phyloP scores from a whole-genome alignment of 192 early-diverging fungal genomes.

The Podochytrium sp. region DNA sequence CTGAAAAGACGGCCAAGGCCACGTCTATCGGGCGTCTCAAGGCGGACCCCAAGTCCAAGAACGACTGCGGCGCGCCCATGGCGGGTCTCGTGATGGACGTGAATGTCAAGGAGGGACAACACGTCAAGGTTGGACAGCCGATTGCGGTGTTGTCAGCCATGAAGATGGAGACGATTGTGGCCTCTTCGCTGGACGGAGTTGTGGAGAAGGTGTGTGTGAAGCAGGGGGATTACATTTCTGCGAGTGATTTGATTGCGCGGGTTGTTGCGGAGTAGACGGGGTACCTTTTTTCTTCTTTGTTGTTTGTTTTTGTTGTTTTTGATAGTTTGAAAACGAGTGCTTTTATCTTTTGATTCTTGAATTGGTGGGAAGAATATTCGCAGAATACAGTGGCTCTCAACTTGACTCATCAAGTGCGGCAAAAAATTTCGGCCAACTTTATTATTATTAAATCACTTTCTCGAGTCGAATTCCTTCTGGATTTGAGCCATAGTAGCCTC shows the following conservation, averaged over 20 bases:
- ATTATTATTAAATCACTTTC: too few species aligned
- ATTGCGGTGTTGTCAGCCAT: conserved; percentile 94
- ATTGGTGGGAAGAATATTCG: too few species aligned
- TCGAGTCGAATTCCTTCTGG: too few species aligned
- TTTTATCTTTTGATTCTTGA: too few species aligned
- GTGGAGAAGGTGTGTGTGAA: conserved; percentile 73
- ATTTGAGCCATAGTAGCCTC: too few species aligned
- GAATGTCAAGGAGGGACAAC: conserved; percentile 77
- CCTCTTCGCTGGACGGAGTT: conserved; percentile 72
- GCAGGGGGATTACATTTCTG: conserved; percentile 76
- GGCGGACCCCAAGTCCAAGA: conserved; percentile 76
- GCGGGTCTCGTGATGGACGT: conserved; percentile 93
- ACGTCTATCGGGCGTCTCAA: conserved; percentile 57
- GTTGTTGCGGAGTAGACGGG: too few species aligned
- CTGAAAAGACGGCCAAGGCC: conserved; percentile 20
- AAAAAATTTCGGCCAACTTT: too few species aligned
- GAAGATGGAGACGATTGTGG: conserved; percentile 92
- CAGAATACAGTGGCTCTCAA: too few species aligned
- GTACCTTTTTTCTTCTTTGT: conserved; percentile 11
- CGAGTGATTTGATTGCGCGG: conserved; percentile 81
- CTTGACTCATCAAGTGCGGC: too few species aligned
- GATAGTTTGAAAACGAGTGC: not conserved
- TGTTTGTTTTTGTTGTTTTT: not conserved
- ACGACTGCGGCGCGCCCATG: conserved; percentile 95
- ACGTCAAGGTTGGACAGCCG: conserved; percentile 88